Evolutionary conservation across 306 rosid genomes (phyloP).

Genomic region (Betula pendula): DNA sequence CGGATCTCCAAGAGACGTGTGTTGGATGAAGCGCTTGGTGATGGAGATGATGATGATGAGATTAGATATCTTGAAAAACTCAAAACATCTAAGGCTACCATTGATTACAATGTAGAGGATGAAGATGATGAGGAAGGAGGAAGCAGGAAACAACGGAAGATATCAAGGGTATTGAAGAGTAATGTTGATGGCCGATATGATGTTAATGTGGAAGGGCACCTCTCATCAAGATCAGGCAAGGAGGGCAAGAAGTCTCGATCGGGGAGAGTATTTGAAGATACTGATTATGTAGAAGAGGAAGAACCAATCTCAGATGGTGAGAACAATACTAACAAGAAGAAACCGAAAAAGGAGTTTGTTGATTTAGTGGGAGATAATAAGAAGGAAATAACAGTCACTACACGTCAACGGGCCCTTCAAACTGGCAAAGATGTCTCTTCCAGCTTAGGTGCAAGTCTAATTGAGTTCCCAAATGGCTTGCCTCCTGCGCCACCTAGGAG

Average conservation of each 20-base stretch:
- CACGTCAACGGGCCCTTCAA: conserved; percentile 37
- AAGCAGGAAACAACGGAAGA: conserved; percentile 34
- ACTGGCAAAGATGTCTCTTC: conserved; percentile 28
- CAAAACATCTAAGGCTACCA: conserved; percentile 28
- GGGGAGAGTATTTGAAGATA: conserved; percentile 26
- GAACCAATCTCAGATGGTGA: conserved; percentile 37
- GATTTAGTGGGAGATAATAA: conserved; percentile 14
- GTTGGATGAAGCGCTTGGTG: conserved; percentile 24
- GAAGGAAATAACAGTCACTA: conserved; percentile 26
- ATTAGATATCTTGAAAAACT: conserved; percentile 41
- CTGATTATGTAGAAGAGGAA: conserved; percentile 39
- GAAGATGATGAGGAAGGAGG: conserved; percentile 34
- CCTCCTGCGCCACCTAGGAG: conserved; percentile 36
- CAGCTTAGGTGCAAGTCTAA: conserved; percentile 24
- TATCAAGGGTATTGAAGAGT: conserved; percentile 28
- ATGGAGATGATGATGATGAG: conserved; percentile 37
- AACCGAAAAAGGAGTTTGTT: conserved; percentile 35
- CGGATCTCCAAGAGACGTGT: conserved; percentile 37
- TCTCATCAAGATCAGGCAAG: conserved; percentile 17
- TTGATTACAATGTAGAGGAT: conserved; percentile 24
- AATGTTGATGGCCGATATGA: conserved; percentile 5
- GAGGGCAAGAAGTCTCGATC: conserved; percentile 31
- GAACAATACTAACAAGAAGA: conserved; percentile 31
- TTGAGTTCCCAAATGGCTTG: conserved; percentile 30
- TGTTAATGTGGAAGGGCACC: conserved; percentile 12